Evolutionary conservation across 768 basidiomycete genomes (phyloP), one percentile per base, ranked within the genome.

Genomic region (Tulasnella sp.): DNA sequence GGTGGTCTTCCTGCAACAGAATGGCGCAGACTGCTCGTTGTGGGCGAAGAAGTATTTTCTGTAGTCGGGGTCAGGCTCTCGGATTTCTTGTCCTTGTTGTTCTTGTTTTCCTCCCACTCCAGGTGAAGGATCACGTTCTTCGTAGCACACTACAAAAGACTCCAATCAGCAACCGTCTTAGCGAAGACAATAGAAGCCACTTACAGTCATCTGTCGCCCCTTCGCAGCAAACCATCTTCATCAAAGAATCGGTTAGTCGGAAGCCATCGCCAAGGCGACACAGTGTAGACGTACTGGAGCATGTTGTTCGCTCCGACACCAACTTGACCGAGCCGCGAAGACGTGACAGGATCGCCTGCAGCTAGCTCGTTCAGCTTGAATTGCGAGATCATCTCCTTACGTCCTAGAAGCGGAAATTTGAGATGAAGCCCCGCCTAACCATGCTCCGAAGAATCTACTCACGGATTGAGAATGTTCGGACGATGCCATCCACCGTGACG

Each of bases 391-490:
- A 96, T 95, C 80, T 95, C 92, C 74, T 92, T 82, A 37, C 89
- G 85, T 35, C 80, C 86, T 87, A 68, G 17, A 44, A 64, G 67
- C 69, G 8, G 81, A 84, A 85, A 69, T 9, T 69, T 2, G 36
- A 37, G 68, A 44, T 29, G 72, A 59, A 37, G 22, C 32, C 69
- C 37, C 19, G 36, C 36, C 37, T 17, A 73, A 59, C 22, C 35
- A 12, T 62, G 29, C 11, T 72, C 29, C 6, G 35, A 72, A 59
- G 29, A 7, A 34, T 5, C 19, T 3, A 82, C 90, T 83, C 78
- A 92, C 92, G 87, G 76, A 96, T 96, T 1, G 92, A 94, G 80
- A 95, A 95, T 22, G 93, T 91, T 62, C 94, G 82, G 22, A 95
- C 93, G 44, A 94, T 89, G 1, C 92, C 94, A 79, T 96, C 94